Conservation (phyloP, 345 rosid genomes). For the Sonneratia caseolaris region DNA sequence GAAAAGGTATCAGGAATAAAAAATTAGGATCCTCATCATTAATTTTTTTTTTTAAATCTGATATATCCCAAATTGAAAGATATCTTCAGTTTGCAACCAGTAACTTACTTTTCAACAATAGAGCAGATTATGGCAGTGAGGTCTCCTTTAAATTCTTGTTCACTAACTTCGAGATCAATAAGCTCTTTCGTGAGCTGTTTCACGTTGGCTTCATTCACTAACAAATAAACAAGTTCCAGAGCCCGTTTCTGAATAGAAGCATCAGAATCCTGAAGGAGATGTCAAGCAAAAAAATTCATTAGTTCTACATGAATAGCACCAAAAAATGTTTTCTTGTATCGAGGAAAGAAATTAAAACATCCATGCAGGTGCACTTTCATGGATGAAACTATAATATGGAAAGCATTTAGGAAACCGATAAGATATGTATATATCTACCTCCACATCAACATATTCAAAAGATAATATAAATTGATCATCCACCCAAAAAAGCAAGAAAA, state of each 20-base stretch:
- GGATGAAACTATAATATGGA: too few relatives aligned
- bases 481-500: too few relatives aligned
- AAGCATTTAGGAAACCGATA: neutral
- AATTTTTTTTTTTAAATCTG: neutral
- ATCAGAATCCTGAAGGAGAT: constrained; percentile 71
- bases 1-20: neutral
- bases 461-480: neutral
- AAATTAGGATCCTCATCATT: neutral
- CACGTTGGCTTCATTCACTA: constrained; percentile 86
- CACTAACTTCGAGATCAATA: constrained; percentile 93
- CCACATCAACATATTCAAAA: neutral
- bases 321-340: neutral
- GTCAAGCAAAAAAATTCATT: neutral
- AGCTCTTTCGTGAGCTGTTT: constrained; percentile 82
- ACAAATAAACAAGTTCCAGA: constrained; percentile 74
- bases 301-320: neutral
- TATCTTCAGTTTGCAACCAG: neutral
- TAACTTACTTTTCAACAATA: constrained; percentile 86
- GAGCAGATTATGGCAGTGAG: constrained; percentile 97
- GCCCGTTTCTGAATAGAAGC: constrained; percentile 98
- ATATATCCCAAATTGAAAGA: too few relatives aligned
- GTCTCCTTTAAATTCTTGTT: constrained; percentile 90
- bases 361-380: neutral
- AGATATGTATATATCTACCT: constrained; percentile 8
- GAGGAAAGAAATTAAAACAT: neutral